These are phyloP conservation scores for Penicillium mononematosum DNA, from an alignment of 495 filamentous ascomycete species.

Conservation along the genomic window DNA sequence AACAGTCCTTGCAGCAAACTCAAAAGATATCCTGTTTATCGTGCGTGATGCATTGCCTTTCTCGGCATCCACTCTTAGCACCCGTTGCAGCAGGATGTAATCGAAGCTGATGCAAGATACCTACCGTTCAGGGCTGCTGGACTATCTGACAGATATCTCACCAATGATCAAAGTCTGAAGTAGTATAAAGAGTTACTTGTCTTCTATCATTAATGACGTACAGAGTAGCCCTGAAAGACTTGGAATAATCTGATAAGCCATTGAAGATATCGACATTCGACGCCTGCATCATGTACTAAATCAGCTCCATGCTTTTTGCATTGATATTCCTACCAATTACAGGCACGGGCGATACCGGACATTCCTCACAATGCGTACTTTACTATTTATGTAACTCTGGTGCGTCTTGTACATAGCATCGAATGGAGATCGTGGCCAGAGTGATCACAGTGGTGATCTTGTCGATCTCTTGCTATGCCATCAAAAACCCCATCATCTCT, in stretches of 20 bases:
- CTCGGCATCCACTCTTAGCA: slow-evolving; percentile 26
- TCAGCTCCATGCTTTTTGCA: neutral
- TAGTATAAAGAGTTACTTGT: neutral
- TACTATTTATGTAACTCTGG: slow-evolving; percentile 3
- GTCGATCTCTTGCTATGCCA: neutral
- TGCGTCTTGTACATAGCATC: neutral
- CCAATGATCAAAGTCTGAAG: neutral
- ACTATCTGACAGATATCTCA: slow-evolving; percentile 11
- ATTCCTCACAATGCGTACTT: neutral
- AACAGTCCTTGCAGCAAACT: slow-evolving; percentile 49
- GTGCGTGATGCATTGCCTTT: neutral
- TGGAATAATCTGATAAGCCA: neutral
- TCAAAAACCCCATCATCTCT: neutral
- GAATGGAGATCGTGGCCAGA: neutral
- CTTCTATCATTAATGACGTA: neutral
- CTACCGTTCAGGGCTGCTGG: neutral
- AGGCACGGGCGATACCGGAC: neutral
- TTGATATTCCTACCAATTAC: neutral
- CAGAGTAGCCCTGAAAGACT: neutral
- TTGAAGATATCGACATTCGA: neutral
- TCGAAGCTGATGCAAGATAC: slow-evolving; percentile 36
- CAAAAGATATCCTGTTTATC: slow-evolving; percentile 47
- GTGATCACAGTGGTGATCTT: neutral
- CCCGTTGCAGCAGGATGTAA: slow-evolving; percentile 33
- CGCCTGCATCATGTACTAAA: neutral